Conservation (phyloP, 768 basidiomycete genomes). For the Hebeloma cylindrosporum region DNA sequence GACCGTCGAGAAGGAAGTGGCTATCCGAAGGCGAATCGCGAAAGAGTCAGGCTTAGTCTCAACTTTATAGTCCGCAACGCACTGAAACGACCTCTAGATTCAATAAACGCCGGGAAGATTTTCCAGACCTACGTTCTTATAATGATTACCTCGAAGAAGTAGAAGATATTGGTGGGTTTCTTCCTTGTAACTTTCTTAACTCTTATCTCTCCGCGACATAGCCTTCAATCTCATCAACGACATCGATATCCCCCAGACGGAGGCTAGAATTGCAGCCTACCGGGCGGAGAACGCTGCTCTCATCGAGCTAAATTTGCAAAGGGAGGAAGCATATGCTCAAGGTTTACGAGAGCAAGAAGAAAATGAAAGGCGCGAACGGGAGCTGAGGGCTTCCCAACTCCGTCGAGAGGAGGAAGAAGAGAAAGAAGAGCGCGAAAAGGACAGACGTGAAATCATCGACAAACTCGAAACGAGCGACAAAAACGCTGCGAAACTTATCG, state of each 20-base stretch:
- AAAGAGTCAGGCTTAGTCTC: too few species aligned
- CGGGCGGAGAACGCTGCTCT: slow-evolving; percentile 78
- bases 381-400: slow-evolving; percentile 64
- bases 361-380: slow-evolving; percentile 67
- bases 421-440: slow-evolving; percentile 72
- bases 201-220: slow-evolving; percentile 29
- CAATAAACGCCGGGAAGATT: slow-evolving; percentile 92
- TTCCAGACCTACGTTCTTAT: slow-evolving; percentile 72
- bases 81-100: too few species aligned
- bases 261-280: slow-evolving; percentile 77
- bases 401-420: slow-evolving; percentile 73
- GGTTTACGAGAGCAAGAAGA: slow-evolving; percentile 80
- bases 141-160: slow-evolving; percentile 97
- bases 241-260: slow-evolving; percentile 76
- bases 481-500: slow-evolving; percentile 68
- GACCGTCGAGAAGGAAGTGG: slow-evolving; percentile 91
- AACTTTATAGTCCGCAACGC: too few species aligned
- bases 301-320: slow-evolving; percentile 82
- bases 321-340: slow-evolving; percentile 75
- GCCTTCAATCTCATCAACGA: slow-evolving; percentile 96
- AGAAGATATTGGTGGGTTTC: slow-evolving; percentile 69
- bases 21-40: slow-evolving; percentile 80
- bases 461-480: slow-evolving; percentile 76
- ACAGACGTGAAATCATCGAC: slow-evolving; percentile 74
- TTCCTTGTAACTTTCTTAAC: slow-evolving; percentile 3